Percentiles rank a stretch among this genome's conserved stretches.
These are phyloP conservation scores for Fraxinus velutina DNA, from an alignment of 305 asterid genomes.

Conservation along the genomic window DNA sequence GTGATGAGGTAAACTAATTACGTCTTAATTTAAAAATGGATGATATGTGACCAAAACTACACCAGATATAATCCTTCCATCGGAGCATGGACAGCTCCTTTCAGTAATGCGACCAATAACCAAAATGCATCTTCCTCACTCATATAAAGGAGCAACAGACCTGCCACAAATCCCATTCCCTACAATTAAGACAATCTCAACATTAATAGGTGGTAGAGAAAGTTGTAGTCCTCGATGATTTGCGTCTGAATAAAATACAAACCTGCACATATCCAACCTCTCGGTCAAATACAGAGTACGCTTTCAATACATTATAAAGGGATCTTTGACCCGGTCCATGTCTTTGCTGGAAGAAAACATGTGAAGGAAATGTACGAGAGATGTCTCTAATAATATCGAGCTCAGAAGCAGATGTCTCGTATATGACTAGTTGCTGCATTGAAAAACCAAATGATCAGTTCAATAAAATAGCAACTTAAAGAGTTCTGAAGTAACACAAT, in stretches of 20 bases:
- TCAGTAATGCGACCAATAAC: conserved; percentile 91
- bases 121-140: conserved; percentile 99
- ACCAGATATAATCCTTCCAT: conserved; percentile 99
- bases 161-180: conserved; percentile 99
- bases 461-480: neutral
- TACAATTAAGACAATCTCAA: conserved; percentile 37
- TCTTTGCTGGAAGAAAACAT: conserved; percentile 97
- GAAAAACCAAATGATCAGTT: conserved; percentile 8
- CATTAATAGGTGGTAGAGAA: conserved; percentile 19
- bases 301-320: conserved; percentile 92
- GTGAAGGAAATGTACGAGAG: conserved; percentile 98
- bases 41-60: conserved; percentile 7
- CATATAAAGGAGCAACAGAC: conserved; percentile 94
- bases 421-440: conserved; percentile 92
- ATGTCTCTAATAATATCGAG: conserved; percentile 92
- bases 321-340: conserved; percentile 99
- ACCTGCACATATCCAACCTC: conserved; percentile 99
- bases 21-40: neutral
- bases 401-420: conserved; percentile 97
- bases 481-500: neutral
- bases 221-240: conserved; percentile 13
- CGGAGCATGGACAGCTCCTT: conserved; percentile 97
- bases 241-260: conserved; percentile 13
- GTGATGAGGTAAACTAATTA: conserved; percentile 6
- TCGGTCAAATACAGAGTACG: conserved; percentile 93